These are phyloP conservation scores for Stachybotrys elegans DNA, from an alignment of 2,329 filamentous ascomycete species.

Conservation along the genomic window DNA sequence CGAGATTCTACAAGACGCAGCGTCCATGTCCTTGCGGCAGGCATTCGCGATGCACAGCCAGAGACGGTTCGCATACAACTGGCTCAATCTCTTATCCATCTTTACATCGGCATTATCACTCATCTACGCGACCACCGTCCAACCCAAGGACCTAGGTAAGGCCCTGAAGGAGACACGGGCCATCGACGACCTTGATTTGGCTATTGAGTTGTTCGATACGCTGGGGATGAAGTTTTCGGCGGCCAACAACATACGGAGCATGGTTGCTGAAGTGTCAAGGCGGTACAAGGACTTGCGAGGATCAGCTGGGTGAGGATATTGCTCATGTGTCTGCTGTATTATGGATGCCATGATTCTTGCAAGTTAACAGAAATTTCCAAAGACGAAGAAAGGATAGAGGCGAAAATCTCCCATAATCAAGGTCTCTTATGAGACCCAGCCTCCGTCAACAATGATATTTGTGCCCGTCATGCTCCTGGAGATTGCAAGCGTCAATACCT, in stretches of 20 bases:
- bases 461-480: conserved; percentile 46
- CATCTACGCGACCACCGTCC: conserved; percentile 36
- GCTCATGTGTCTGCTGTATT: too few species aligned
- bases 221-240: conserved; percentile 24
- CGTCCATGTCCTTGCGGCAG: conserved; percentile 36
- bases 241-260: conserved; percentile 20
- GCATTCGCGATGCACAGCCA: conserved; percentile 32
- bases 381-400: too few species aligned
- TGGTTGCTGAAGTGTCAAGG: conserved; percentile 17
- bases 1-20: conserved; percentile 31
- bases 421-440: too few species aligned
- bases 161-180: conserved; percentile 21
- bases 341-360: too few species aligned
- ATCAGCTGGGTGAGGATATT: too few species aligned
- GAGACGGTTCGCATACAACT: conserved; percentile 35
- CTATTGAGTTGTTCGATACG: conserved; percentile 23
- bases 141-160: conserved; percentile 23
- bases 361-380: too few species aligned
- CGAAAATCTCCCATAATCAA: too few species aligned
- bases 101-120: conserved; percentile 37
- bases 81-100: conserved; percentile 33
- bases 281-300: conserved; percentile 17
- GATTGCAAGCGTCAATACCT: conserved; percentile 44
- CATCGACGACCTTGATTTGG: conserved; percentile 23
- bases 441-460: conserved; percentile 44